Percentiles rank a stretch among this genome's conserved stretches.
Conservation (phyloP, 2,329 filamentous ascomycete genomes). For the Alternaria brassicicola region DNA sequence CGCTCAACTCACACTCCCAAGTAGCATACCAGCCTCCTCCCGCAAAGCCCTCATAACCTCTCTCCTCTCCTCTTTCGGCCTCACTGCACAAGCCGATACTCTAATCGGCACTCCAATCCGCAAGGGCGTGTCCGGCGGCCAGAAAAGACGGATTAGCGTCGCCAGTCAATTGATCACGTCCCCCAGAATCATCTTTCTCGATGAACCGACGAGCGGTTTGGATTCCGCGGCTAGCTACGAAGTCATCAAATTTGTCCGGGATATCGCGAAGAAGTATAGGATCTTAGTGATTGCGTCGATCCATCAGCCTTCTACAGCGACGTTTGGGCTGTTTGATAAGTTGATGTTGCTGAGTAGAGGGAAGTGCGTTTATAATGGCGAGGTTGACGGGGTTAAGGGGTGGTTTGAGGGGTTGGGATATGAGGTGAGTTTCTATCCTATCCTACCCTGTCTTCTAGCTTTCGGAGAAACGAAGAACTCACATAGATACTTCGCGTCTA, state of each 20-base stretch:
- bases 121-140: constrained; percentile 83
- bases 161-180: constrained; percentile 81
- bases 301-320: constrained; percentile 82
- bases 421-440: constrained; percentile 13
- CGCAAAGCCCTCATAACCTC: constrained; percentile 67
- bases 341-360: constrained; percentile 75
- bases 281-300: constrained; percentile 81
- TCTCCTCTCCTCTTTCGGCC: constrained; percentile 74
- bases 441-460: no score
- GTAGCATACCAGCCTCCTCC: constrained; percentile 61
- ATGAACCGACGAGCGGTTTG: constrained; percentile 83
- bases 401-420: constrained; percentile 69
- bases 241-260: constrained; percentile 74
- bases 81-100: constrained; percentile 70
- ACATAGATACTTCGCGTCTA: no score
- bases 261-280: constrained; percentile 69
- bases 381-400: constrained; percentile 60
- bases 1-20: constrained; percentile 67
- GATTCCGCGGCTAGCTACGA: constrained; percentile 79
- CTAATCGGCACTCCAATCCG: constrained; percentile 81
- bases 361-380: constrained; percentile 74
- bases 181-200: constrained; percentile 80
- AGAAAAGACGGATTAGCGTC: constrained; percentile 80
- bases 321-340: constrained; percentile 81
- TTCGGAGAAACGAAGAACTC: no score